Evolutionary conservation across 371 early-diverging fungal species (phyloP).

Genomic region (Dinochytrium kinnereticum): DNA sequence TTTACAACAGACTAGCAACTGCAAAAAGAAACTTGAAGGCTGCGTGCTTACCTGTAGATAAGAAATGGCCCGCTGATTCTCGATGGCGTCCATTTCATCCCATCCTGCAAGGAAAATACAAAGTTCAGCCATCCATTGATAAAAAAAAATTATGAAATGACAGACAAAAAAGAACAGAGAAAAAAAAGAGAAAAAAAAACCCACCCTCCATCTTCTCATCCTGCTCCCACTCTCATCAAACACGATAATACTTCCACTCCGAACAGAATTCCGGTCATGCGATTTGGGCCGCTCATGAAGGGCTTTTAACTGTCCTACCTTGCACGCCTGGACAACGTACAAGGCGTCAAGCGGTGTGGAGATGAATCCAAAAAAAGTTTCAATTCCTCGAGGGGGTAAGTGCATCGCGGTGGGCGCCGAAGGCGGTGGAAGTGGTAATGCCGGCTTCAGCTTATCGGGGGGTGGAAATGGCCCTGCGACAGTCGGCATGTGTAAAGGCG

Average conservation of each 20-base stretch:
- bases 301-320: slow-evolving; percentile 44
- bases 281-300: background rate
- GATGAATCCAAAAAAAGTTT: slow-evolving; percentile 73
- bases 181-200: background rate
- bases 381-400: slow-evolving; percentile 18
- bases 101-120: slow-evolving; percentile 14
- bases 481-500: too few species aligned
- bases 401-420: background rate
- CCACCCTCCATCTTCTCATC: slow-evolving; percentile 23
- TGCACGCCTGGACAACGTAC: slow-evolving; percentile 83
- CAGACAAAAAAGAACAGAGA: background rate
- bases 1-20: too few species aligned
- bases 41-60: slow-evolving; percentile 9
- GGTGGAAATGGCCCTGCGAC: too few species aligned
- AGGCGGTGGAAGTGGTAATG: background rate
- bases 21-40: too few species aligned
- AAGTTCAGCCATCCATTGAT: too few species aligned
- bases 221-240: slow-evolving; percentile 16
- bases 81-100: slow-evolving; percentile 17
- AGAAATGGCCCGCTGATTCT: slow-evolving; percentile 20
- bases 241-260: slow-evolving; percentile 18
- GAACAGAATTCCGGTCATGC: background rate
- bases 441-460: too few species aligned
- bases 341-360: slow-evolving; percentile 82
- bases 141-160: too few species aligned